phyloP scores from a whole-genome alignment of 2,329 filamentous ascomycete species.

The Epichloe uncinata region DNA sequence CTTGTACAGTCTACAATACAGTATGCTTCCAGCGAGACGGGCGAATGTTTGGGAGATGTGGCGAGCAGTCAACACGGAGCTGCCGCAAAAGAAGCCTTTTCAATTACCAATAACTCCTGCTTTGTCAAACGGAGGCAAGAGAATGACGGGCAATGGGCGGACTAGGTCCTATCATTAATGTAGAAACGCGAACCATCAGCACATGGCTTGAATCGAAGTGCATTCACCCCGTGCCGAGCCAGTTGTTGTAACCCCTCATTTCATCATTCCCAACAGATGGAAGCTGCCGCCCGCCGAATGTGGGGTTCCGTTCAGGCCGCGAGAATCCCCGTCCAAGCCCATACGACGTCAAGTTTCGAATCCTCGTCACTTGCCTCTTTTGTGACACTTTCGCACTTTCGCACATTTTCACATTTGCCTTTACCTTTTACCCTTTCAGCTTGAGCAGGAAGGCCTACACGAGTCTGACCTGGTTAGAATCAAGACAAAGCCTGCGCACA shows the following conservation, averaged over 20 bases:
- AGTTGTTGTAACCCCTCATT: too few relatives aligned
- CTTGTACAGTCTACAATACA: slow-evolving; percentile 92
- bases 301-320: background rate
- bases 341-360: background rate
- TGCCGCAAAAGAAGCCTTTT: slow-evolving; percentile 31
- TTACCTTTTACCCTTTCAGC: too few relatives aligned
- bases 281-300: background rate
- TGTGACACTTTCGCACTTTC: too few relatives aligned
- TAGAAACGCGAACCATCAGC: background rate
- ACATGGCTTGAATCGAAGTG: background rate
- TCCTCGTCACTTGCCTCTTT: too few relatives aligned
- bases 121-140: slow-evolving; percentile 19
- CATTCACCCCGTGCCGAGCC: background rate
- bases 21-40: slow-evolving; percentile 78
- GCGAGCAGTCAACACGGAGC: slow-evolving; percentile 48
- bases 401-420: too few relatives aligned
- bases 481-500: background rate
- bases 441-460: background rate
- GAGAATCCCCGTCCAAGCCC: too few relatives aligned
- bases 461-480: background rate
- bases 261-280: background rate
- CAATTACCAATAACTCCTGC: slow-evolving; percentile 21
- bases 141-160: slow-evolving; percentile 17
- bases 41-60: slow-evolving; percentile 79
- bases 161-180: slow-evolving; percentile 9